Percentiles rank a stretch among this genome's conserved stretches.
Conservation (phyloP, 2,329 filamentous ascomycete species). For the Xylariales sp. region DNA sequence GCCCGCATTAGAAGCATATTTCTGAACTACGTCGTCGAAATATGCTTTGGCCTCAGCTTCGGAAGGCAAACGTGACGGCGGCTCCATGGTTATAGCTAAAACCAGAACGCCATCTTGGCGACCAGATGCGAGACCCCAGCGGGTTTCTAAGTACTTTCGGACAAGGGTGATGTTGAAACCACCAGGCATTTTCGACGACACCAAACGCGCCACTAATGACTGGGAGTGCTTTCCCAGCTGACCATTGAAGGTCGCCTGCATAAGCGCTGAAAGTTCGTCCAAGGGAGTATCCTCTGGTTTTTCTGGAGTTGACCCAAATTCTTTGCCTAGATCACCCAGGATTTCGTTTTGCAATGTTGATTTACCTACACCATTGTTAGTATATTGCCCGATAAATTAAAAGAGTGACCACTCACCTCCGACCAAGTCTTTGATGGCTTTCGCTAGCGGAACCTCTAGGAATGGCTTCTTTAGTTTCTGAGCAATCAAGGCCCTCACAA, state of each 20-base stretch:
- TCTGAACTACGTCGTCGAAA: slow-evolving; percentile 87
- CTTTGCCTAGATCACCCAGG: slow-evolving; percentile 95
- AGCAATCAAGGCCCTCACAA: slow-evolving; percentile 88
- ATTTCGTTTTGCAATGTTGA: slow-evolving; percentile 99
- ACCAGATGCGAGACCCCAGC: slow-evolving; percentile 88
- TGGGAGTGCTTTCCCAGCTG: slow-evolving; percentile 97
- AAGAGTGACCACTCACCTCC: slow-evolving; percentile 74
- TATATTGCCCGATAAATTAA: not conserved
- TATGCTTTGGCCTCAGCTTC: slow-evolving; percentile 93
- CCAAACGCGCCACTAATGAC: slow-evolving; percentile 90
- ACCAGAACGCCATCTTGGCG: slow-evolving; percentile 92
- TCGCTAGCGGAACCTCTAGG: slow-evolving; percentile 88
- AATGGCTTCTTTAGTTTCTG: slow-evolving; percentile 98
- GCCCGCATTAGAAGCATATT: slow-evolving; percentile 86
- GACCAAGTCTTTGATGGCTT: slow-evolving; percentile 98
- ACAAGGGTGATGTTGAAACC: slow-evolving; percentile 98
- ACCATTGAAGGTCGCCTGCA: slow-evolving; percentile 99
- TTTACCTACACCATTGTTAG: slow-evolving; percentile 73
- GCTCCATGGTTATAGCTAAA: slow-evolving; percentile 92
- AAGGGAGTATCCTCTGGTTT: slow-evolving; percentile 98
- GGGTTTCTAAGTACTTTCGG: slow-evolving; percentile 92
- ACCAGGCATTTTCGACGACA: slow-evolving; percentile 99
- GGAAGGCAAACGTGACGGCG: slow-evolving; percentile 84
- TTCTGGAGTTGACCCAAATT: slow-evolving; percentile 97
- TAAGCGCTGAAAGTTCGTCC: slow-evolving; percentile 92